Evolutionary conservation across 2,329 filamentous ascomycete species (phyloP), one percentile per base, ranked within the genome.

Genomic region (Fusarium sp.): DNA sequence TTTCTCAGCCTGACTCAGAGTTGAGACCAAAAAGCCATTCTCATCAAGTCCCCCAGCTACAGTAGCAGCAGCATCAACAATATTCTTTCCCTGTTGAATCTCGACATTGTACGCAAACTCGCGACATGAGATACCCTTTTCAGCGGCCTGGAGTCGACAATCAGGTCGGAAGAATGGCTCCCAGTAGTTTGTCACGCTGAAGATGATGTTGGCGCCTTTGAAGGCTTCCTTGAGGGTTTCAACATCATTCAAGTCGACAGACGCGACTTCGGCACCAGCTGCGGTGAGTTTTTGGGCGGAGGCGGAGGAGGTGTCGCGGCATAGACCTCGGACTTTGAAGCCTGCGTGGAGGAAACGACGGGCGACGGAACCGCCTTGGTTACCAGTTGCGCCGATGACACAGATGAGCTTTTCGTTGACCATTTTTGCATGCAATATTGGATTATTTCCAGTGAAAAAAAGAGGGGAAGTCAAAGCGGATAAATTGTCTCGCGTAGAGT

Each of bases 181-280:
- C 83, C 84, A 89, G 77, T 86, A 89, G 66, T 89, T 83, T 0
- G 87, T 89, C 52, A 87, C 83, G 64, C 81, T 81, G 77, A 88
- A 89, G 63, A 89, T 86, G 60, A 83, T 73, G 62, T 84, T 82
- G 20, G 85, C 85, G 10, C 82, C 83, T 4, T 68, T 40, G 59
- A 87, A 86, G 0, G 82, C 83, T 0, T 70, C 44, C 49, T 79
- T 75, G 34, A 87, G 79, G 15, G 79, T 79, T 3, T 69, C 66
- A 5, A 78, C 72, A 49, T 85, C 81, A 58, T 83, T 79, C 32
- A 86, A 75, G 34, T 87, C 80, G 8, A 81, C 84, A 47, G 73
- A 55, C 50, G 85, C 80, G 22, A 85, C 73, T 66, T 87, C 83
- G 24, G 77, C 81, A 8, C 85, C 85, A 8, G 77, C 74, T 0